phyloP scores from a whole-genome alignment of 2,329 filamentous ascomycete genomes.

The Penicillium fuscoglaucum region DNA sequence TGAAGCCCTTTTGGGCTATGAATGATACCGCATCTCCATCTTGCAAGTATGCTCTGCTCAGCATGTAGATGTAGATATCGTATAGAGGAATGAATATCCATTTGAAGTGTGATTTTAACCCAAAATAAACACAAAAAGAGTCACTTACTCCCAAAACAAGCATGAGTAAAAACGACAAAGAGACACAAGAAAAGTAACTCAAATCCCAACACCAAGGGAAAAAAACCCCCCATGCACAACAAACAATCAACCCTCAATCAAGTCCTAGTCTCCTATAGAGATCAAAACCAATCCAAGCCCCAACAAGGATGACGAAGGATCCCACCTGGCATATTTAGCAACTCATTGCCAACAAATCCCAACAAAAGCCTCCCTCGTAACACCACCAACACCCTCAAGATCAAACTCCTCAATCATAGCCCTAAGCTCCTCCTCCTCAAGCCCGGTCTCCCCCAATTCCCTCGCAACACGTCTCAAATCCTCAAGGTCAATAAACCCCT shows the following conservation, averaged over 20 bases:
- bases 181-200: slow-evolving; percentile 4
- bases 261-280: not conserved
- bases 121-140: not conserved
- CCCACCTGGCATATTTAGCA: not conserved
- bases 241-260: slow-evolving; percentile 1
- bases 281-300: not conserved
- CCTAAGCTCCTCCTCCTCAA: slow-evolving; percentile 87
- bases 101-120: not conserved
- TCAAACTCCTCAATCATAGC: slow-evolving; percentile 99
- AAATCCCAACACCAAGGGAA: slow-evolving; percentile 11
- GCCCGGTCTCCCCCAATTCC: slow-evolving; percentile 80
- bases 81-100: not conserved
- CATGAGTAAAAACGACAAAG: slow-evolving; percentile 3
- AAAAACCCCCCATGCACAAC: slow-evolving; percentile 11
- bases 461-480: slow-evolving; percentile 84
- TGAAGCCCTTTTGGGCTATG: not conserved
- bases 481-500: slow-evolving; percentile 85
- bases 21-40: not conserved
- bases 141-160: not conserved
- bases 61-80: not conserved
- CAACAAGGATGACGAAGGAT: slow-evolving; percentile 2
- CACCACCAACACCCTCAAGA: slow-evolving; percentile 83
- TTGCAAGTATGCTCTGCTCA: not conserved
- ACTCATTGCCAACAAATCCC: slow-evolving; percentile 61
- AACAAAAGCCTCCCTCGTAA: slow-evolving; percentile 64